Percentiles rank a stretch among this genome's conserved stretches.
These are phyloP conservation scores for Eucalyptus microcorys DNA, from an alignment of 345 rosid genomes.

Conservation along the genomic window DNA sequence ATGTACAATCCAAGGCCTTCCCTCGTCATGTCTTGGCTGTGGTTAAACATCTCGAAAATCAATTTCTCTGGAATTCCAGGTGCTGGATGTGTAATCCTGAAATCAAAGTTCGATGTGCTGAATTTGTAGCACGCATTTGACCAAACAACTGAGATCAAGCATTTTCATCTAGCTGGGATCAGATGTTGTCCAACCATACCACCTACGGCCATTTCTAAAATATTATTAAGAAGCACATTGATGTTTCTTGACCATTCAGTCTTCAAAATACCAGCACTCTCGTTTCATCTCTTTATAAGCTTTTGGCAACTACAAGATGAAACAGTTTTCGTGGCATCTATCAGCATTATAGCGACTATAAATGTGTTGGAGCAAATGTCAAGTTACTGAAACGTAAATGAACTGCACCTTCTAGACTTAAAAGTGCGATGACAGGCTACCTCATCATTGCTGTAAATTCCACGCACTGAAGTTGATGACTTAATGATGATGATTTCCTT, in stretches of 20 bases:
- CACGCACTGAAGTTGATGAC: not conserved
- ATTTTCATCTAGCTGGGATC: not conserved
- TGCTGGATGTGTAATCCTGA: conserved; percentile 66
- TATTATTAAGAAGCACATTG: not conserved
- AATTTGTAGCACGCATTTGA: not conserved
- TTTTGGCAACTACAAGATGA: not conserved
- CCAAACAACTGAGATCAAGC: not conserved
- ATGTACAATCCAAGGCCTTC: conserved; percentile 78
- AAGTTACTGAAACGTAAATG: not conserved
- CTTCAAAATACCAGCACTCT: not conserved
- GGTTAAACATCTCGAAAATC: conserved; percentile 62
- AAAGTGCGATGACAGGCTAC: not conserved
- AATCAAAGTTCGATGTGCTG: not conserved
- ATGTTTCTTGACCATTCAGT: not conserved
- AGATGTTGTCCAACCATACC: not conserved
- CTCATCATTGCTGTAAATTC: not conserved
- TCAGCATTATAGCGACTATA: not conserved
- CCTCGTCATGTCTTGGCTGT: conserved; percentile 37
- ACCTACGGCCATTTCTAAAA: not conserved
- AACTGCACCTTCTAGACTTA: not conserved
- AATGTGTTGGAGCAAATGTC: not conserved
- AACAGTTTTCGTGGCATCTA: not conserved
- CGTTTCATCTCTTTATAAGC: not conserved
- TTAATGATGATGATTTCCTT: not conserved
- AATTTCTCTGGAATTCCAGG: conserved; percentile 70